Evolutionary conservation across 345 rosid species (phyloP), one percentile per base, ranked within the genome.

Genomic region (Gossypium stocksii): DNA sequence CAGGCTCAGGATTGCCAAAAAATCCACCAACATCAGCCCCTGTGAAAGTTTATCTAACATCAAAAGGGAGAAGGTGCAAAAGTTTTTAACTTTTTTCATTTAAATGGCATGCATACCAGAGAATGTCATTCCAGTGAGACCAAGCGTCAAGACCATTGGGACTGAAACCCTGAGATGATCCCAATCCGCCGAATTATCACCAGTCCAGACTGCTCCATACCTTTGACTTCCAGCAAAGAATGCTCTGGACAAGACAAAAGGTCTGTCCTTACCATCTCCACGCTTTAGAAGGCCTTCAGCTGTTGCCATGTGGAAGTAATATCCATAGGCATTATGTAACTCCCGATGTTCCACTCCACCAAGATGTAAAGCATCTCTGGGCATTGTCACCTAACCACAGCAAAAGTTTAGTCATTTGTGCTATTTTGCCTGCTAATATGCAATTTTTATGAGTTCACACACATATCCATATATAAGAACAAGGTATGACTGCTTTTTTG

Each of bases 21-120:
- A 87, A 96, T 2, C 99, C 99, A 78, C 98, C 98, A 76, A 96
- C 85, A 82, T 96, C 99, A 64, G 99, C 99, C 80, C 99, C 98
- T 96, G 79, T 45, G 67, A 79, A 61, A 71, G 48, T 67, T 75
- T 54, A 41, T 43, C 61, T 56, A 61, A 73, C 20, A 49, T 75
- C 71, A 14, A 58, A 51, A 14, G 23, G 7, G 71, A 25, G 63
- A 43, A 63, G 19, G 13, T 25, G 41, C 15, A 23, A 54, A 15
- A 14, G 7, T 25, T 14, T 14, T 12, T 16, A 17, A 43, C 14
- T 76, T 54, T 48, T 29, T 34, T 17, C 12, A 12, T 74, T 54
- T 49, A 20, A 62, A 59, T 2, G 23, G 63, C 46, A 68, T n/a
- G 73, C 82, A 61, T 80, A 93, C 99, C 99, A 34, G 97, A 81